Evolutionary conservation across 2,329 filamentous ascomycete genomes (phyloP).

Genomic region (Diaporthe sp.): DNA sequence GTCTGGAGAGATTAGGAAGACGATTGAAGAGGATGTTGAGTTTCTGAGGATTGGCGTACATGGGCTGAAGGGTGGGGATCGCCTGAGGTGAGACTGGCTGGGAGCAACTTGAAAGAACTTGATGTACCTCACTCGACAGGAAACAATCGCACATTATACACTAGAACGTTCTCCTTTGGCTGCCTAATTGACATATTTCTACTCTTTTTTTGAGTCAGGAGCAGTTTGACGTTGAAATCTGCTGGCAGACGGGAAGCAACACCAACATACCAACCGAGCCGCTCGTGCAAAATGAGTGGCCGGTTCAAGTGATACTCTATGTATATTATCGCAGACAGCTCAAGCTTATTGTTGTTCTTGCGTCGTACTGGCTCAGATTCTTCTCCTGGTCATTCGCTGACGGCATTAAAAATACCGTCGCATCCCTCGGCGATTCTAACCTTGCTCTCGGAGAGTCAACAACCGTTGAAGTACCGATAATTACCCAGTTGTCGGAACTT

Average conservation of each 20-base stretch:
- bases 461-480: background rate
- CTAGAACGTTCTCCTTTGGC: background rate
- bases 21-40: conserved; percentile 20
- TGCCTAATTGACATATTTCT: too few relatives aligned
- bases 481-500: background rate
- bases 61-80: conserved; percentile 1
- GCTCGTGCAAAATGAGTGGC: background rate
- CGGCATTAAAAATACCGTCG: too few relatives aligned
- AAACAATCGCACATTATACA: too few relatives aligned
- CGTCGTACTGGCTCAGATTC: background rate
- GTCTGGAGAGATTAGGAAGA: conserved; percentile 26
- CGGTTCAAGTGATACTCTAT: background rate
- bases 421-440: background rate
- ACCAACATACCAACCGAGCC: background rate
- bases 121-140: background rate
- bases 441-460: background rate
- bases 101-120: background rate
- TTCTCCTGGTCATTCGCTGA: background rate
- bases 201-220: fast-evolving
- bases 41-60: conserved; percentile 27
- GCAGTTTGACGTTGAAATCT: background rate
- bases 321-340: background rate
- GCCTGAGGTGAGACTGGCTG: background rate
- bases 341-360: background rate
- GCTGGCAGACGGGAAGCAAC: background rate